Conservation (phyloP, 257 asterid genomes). For the Solanum chilense region DNA sequence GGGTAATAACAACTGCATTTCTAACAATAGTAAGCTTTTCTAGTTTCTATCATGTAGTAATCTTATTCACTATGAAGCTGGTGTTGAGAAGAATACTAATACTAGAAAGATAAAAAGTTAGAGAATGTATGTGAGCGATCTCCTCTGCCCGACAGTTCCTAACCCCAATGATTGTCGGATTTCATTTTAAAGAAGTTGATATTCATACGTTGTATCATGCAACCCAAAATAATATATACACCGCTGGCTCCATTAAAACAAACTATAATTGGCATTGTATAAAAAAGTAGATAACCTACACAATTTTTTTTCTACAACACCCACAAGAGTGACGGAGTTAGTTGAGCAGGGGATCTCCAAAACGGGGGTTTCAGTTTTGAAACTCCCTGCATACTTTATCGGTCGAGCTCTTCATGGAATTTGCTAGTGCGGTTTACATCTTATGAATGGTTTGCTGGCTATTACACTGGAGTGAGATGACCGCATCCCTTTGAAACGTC, state of each 20-base stretch:
- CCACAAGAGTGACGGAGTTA: no score
- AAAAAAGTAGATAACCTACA: neutral
- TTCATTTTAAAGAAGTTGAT: neutral
- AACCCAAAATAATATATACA: neutral
- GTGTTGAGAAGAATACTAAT: neutral
- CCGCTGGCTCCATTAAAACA: neutral
- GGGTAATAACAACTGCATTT: neutral
- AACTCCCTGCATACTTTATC: no score
- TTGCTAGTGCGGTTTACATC: no score
- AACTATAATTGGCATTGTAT: no score
- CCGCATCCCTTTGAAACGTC: no score
- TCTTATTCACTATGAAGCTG: neutral
- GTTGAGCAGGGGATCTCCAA: no score
- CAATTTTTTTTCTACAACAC: no score
- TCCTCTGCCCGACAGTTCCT: neutral
- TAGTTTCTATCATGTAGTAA: neutral
- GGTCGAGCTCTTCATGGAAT: no score
- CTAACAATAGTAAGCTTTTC: neutral
- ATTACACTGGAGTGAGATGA: no score
- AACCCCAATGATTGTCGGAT: neutral
- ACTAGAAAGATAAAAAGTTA: neutral
- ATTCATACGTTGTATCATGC: neutral
- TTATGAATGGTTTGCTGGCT: no score
- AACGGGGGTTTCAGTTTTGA: no score
- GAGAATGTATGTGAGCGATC: neutral